A percentile compares a stretch with the other conserved stretches of the same genome.
Conservation (phyloP, 1,139 yeast genomes). For the Wickerhamiella pararugosa region DNA sequence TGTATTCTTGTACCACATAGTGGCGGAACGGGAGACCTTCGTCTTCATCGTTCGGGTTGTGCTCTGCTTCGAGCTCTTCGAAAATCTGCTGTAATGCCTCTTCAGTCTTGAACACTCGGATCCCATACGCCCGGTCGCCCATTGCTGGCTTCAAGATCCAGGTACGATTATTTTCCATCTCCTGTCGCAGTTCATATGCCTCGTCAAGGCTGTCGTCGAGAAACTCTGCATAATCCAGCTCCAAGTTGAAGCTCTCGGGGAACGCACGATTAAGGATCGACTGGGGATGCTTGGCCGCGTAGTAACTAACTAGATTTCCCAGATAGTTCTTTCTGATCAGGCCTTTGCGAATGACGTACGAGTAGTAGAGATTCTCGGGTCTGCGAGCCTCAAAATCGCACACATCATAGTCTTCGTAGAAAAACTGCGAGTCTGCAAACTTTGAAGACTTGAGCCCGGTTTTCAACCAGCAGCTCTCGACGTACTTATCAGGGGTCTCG, state of each 20-base stretch:
- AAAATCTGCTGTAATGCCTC: slow-evolving; percentile 72
- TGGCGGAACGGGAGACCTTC: slow-evolving; percentile 53
- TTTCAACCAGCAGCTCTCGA: slow-evolving; percentile 12
- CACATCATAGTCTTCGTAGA: slow-evolving; percentile 84
- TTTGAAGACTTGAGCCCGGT: slow-evolving; percentile 8
- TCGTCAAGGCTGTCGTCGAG: slow-evolving; percentile 88
- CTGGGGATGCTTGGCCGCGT: slow-evolving; percentile 55
- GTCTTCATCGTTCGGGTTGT: slow-evolving; percentile 29
- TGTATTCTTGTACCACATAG: slow-evolving; percentile 75
- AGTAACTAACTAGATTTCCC: slow-evolving; percentile 64
- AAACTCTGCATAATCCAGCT: slow-evolving; percentile 93
- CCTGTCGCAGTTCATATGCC: slow-evolving; percentile 72
- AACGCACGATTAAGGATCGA: slow-evolving; percentile 45
- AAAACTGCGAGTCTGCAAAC: slow-evolving; percentile 31
- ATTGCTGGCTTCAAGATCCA: slow-evolving; percentile 93
- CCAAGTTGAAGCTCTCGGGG: slow-evolving; percentile 66
- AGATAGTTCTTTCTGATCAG: slow-evolving; percentile 79
- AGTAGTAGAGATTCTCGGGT: slow-evolving; percentile 48
- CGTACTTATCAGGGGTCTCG: slow-evolving; percentile 11
- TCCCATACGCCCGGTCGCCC: slow-evolving; percentile 97
- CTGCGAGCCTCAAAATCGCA: slow-evolving; percentile 52
- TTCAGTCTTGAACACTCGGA: slow-evolving; percentile 60
- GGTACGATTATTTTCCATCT: slow-evolving; percentile 40
- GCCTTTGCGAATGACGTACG: slow-evolving; percentile 71
- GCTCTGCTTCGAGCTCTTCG: slow-evolving; percentile 64